Evolutionary conservation across 2,329 filamentous ascomycete genomes (phyloP).

Genomic region (Apiospora hydei): DNA sequence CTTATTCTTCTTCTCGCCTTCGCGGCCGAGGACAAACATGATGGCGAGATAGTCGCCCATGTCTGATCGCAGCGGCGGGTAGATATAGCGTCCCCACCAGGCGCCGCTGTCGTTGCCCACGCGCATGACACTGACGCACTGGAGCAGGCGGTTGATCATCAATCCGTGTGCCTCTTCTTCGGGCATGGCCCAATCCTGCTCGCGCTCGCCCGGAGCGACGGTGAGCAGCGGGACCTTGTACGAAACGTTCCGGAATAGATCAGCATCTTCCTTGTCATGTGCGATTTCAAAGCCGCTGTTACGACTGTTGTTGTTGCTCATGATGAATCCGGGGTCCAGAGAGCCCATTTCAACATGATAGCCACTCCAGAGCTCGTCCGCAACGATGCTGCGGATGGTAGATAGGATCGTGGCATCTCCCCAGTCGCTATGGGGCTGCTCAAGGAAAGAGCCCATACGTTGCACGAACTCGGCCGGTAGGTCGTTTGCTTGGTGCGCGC

Average conservation of each 20-base stretch:
- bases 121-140: background rate
- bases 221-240: conserved; percentile 5
- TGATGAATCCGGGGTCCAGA: background rate
- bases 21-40: background rate
- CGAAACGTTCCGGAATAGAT: background rate
- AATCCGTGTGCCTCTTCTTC: background rate
- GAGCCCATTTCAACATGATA: background rate
- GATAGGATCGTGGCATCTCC: background rate
- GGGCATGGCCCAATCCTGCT: background rate
- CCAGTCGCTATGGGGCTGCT: background rate
- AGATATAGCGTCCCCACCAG: background rate
- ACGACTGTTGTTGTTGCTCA: background rate
- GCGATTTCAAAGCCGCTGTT: background rate
- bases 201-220: background rate
- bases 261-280: background rate
- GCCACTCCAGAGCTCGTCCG: background rate
- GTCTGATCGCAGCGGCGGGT: background rate
- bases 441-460: background rate
- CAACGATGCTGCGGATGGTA: background rate
- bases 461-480: background rate
- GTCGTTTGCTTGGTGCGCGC: too few relatives aligned
- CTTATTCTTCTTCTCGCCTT: background rate
- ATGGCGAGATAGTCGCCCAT: background rate
- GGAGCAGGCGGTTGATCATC: background rate
- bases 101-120: background rate